Conservation (phyloP, 495 filamentous ascomycete species). For the Podospora conica region DNA sequence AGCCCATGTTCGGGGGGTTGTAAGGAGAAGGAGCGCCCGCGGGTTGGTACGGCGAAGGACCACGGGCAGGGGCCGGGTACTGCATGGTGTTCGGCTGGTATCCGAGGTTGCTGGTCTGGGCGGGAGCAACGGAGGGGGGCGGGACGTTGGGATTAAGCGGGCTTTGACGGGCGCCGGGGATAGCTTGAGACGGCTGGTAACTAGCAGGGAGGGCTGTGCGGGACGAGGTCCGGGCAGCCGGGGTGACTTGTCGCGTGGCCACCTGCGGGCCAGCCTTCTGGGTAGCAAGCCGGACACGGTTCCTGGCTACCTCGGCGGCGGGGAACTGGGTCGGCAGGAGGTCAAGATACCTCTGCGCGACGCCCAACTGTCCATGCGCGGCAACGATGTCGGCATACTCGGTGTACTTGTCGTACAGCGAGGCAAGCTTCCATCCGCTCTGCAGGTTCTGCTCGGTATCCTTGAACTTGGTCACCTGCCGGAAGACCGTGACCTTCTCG, state of each 20-base stretch:
- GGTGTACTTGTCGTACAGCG: slow-evolving; percentile 88
- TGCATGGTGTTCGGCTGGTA: slow-evolving; percentile 25
- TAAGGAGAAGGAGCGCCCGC: background rate
- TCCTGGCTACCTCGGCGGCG: slow-evolving; percentile 80
- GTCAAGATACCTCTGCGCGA: slow-evolving; percentile 87
- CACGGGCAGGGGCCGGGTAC: slow-evolving; percentile 33
- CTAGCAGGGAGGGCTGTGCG: slow-evolving; percentile 27
- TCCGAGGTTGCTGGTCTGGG: slow-evolving; percentile 52
- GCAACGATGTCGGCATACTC: slow-evolving; percentile 96
- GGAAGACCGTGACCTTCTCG: slow-evolving; percentile 97
- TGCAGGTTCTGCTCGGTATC: slow-evolving; percentile 65
- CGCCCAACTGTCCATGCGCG: slow-evolving; percentile 75
- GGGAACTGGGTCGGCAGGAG: slow-evolving; percentile 81
- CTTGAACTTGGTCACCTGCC: slow-evolving; percentile 83
- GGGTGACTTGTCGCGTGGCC: slow-evolving; percentile 19
- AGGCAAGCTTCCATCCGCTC: slow-evolving; percentile 80
- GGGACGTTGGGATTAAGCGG: slow-evolving; percentile 34
- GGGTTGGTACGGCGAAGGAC: slow-evolving; percentile 13
- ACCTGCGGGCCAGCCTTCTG: slow-evolving; percentile 51
- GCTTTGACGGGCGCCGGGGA: slow-evolving; percentile 28
- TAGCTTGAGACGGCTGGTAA: slow-evolving; percentile 34
- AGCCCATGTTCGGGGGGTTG: background rate
- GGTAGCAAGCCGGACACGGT: slow-evolving; percentile 80
- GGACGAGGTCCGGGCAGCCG: slow-evolving; percentile 23
- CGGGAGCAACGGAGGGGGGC: slow-evolving; percentile 27